Percentiles rank a stretch among this genome's conserved stretches.
Evolutionary conservation across 2,329 filamentous ascomycete genomes (phyloP).

Genomic region (Fusarium secorum): DNA sequence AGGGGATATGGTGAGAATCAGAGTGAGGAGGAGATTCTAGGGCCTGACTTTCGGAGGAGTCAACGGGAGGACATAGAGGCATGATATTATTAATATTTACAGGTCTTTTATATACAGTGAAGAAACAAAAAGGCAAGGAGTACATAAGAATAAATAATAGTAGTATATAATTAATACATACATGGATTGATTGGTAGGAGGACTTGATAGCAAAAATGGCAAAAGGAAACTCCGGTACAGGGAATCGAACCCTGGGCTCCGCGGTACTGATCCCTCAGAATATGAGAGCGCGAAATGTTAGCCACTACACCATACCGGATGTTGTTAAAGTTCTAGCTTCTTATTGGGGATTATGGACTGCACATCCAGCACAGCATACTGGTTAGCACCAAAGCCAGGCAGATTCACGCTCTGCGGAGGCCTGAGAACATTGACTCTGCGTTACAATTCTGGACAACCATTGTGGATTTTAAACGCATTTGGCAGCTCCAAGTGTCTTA

Average conservation of each 20-base stretch:
- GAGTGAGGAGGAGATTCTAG: constrained; percentile 36
- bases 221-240: constrained; percentile 35
- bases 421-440: too few relatives aligned
- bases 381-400: neutral
- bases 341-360: fast-evolving
- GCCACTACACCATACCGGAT: constrained; percentile 48
- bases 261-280: constrained; percentile 37
- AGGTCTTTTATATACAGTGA: fast-evolving
- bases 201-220: fast-evolving
- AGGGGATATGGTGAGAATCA: constrained; percentile 13
- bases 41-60: constrained; percentile 20
- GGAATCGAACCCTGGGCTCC: constrained; percentile 43
- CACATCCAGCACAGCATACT: fast-evolving
- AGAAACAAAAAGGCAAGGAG: too few relatives aligned
- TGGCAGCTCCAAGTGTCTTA: neutral
- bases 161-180: neutral
- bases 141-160: neutral
- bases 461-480: fast-evolving
- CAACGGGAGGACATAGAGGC: constrained; percentile 11
- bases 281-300: constrained; percentile 47
- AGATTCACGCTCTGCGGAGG: too few relatives aligned
- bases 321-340: fast-evolving
- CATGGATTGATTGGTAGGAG: neutral
- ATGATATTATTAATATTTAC: neutral
- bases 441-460: neutral